Evolutionary conservation across 78 protist genomes (phyloP).

Genomic region (Dictyostelium firmibasis): DNA sequence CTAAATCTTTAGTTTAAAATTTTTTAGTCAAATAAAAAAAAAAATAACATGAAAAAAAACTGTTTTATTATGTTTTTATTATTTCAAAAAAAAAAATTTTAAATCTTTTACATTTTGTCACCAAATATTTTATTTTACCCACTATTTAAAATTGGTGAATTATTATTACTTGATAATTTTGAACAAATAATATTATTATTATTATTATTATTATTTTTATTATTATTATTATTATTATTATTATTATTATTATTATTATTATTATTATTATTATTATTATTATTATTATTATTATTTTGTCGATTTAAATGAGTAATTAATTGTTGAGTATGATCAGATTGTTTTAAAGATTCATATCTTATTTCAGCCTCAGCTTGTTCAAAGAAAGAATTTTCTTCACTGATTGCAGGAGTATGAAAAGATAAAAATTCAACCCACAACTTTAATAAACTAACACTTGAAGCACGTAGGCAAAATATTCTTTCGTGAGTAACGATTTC

Average conservation of each 20-base stretch:
- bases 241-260: neutral
- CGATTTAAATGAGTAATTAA: neutral
- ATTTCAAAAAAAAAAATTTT: too few relatives aligned
- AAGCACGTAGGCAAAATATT: conserved; percentile 43
- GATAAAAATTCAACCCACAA: conserved; percentile 70
- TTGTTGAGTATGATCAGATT: conserved; percentile 7
- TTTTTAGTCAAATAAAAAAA: too few relatives aligned
- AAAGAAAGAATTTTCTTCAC: conserved; percentile 40
- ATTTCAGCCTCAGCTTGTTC: conserved; percentile 54
- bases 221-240: neutral
- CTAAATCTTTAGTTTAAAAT: neutral
- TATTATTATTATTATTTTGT: neutral
- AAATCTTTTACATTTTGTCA: neutral
- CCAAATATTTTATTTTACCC: neutral
- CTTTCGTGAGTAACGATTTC: conserved; percentile 59
- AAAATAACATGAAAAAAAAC: too few relatives aligned
- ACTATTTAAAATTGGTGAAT: neutral
- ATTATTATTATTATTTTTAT: neutral
- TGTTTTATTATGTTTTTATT: too few relatives aligned
- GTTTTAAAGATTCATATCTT: conserved; percentile 11
- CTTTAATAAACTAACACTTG: conserved; percentile 4
- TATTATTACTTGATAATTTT: neutral
- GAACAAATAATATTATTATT: neutral
- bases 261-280: neutral
- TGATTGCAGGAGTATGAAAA: conserved; percentile 40